Percentiles rank a stretch among this genome's conserved stretches.
phyloP scores from a whole-genome alignment of 2,329 filamentous ascomycete genomes.

The Paracorniculantispora psalliotae region DNA sequence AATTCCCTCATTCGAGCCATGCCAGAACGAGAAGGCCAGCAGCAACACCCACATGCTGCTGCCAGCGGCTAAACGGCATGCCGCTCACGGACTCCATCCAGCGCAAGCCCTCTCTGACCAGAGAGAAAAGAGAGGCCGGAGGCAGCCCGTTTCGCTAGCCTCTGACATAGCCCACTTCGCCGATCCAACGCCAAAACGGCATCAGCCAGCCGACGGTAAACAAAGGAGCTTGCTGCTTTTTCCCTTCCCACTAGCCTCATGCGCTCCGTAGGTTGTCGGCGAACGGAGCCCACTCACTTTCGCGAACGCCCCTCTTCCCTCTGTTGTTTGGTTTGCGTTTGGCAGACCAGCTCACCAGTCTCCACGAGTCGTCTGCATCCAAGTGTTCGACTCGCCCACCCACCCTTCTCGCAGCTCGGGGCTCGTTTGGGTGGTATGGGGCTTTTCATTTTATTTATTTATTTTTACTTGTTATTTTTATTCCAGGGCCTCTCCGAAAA shows the following conservation, averaged over 20 bases:
- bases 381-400: background rate
- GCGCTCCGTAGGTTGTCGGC: background rate
- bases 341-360: background rate
- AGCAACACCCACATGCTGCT: background rate
- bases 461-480: background rate
- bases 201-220: slow-evolving; percentile 2
- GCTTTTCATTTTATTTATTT: background rate
- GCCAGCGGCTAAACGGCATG: slow-evolving; percentile 9
- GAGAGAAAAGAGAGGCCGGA: background rate
- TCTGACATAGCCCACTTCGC: slow-evolving; percentile 4
- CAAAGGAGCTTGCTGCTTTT: background rate
- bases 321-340: background rate
- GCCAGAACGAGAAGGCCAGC: slow-evolving; percentile 3
- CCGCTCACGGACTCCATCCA: slow-evolving; percentile 5
- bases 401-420: background rate
- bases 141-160: background rate
- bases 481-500: background rate
- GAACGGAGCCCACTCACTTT: background rate
- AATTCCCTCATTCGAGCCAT: slow-evolving; percentile 7
- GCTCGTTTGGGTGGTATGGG: background rate
- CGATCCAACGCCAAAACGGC: slow-evolving; percentile 11
- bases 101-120: background rate
- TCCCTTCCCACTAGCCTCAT: background rate
- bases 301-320: background rate
- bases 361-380: background rate